Percentiles rank a stretch among this genome's conserved stretches.
phyloP scores from a whole-genome alignment of 495 filamentous ascomycete species.

The Penicillium antarcticum region DNA sequence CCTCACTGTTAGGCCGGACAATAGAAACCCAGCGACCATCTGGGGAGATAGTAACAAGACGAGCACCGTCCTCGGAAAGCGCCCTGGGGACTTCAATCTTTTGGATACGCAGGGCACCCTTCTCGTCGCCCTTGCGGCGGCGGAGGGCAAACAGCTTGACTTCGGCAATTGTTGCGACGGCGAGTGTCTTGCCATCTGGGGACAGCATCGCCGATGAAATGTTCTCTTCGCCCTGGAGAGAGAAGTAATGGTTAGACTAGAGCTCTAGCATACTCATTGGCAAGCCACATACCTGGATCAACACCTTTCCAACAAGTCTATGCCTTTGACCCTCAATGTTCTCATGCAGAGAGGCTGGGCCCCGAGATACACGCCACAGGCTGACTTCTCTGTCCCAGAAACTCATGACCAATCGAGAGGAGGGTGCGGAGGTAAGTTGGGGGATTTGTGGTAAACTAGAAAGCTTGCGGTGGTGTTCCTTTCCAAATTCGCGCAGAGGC shows the following conservation, averaged over 20 bases:
- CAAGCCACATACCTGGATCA: conserved; percentile 47
- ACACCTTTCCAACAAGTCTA: conserved; percentile 65
- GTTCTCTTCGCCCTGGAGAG: conserved; percentile 69
- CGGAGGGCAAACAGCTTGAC: conserved; percentile 70
- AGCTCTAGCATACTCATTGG: background rate
- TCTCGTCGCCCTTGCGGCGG: conserved; percentile 43
- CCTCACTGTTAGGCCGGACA: conserved; percentile 47
- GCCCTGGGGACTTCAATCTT: conserved; percentile 60
- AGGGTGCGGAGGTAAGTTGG: conserved; percentile 64
- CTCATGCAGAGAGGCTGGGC: conserved; percentile 39
- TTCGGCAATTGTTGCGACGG: conserved; percentile 69
- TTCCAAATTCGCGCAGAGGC: conserved; percentile 75
- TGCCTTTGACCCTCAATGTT: conserved; percentile 44
- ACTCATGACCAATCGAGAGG: conserved; percentile 71
- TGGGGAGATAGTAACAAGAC: conserved; percentile 52
- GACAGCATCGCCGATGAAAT: conserved; percentile 79
- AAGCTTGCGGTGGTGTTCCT: conserved; percentile 75
- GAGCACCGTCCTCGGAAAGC: conserved; percentile 57
- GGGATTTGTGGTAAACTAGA: conserved; percentile 76
- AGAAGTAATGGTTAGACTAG: conserved; percentile 6
- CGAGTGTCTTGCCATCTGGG: conserved; percentile 68
- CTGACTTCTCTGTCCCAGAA: conserved; percentile 91
- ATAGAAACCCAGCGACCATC: conserved; percentile 56
- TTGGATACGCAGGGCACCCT: conserved; percentile 58
- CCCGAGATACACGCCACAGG: conserved; percentile 67